Conservation (phyloP, 805 yeast genomes). For the Zygotorulaspora sp. region DNA sequence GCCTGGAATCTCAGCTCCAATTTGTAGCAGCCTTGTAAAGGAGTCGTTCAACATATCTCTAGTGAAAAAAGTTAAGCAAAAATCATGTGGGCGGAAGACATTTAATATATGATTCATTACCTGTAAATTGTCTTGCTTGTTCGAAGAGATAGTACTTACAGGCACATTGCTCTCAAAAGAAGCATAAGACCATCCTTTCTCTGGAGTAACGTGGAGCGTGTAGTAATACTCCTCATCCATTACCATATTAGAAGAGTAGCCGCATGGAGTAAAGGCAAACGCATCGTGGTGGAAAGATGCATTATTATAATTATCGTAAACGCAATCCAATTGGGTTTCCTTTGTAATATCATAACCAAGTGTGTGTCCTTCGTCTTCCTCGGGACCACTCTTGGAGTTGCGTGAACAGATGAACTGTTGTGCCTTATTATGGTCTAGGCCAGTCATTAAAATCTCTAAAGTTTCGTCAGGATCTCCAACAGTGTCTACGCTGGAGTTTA, state of each 20-base stretch:
- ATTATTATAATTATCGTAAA: slow-evolving; percentile 41
- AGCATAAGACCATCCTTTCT: slow-evolving; percentile 90
- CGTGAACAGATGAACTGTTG: slow-evolving; percentile 55
- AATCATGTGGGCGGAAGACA: slow-evolving; percentile 70
- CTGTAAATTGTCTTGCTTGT: slow-evolving; percentile 44
- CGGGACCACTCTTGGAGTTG: slow-evolving; percentile 15
- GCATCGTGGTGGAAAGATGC: slow-evolving; percentile 62
- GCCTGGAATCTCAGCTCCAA: slow-evolving; percentile 27
- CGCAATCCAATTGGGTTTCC: slow-evolving; percentile 54
- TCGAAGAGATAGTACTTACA: slow-evolving; percentile 35
- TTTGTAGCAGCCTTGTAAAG: slow-evolving; percentile 34
- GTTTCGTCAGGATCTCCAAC: slow-evolving; percentile 54
- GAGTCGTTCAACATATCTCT: slow-evolving; percentile 32
- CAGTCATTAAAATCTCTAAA: slow-evolving; percentile 88
- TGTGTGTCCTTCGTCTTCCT: slow-evolving; percentile 60
- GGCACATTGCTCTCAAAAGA: slow-evolving; percentile 89
- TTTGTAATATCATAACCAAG: slow-evolving; percentile 67
- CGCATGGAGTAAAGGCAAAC: slow-evolving; percentile 90
- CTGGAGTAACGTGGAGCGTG: slow-evolving; percentile 93
- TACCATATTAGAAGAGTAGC: slow-evolving; percentile 85
- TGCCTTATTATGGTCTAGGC: slow-evolving; percentile 54
- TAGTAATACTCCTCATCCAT: slow-evolving; percentile 60
- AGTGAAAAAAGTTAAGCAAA: slow-evolving; percentile 54
- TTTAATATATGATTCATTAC: slow-evolving; percentile 56
- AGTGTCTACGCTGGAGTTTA: background rate